These are phyloP conservation scores for Artemisia tridentata DNA, from an alignment of 129 eudicot genomes.

Conservation along the genomic window DNA sequence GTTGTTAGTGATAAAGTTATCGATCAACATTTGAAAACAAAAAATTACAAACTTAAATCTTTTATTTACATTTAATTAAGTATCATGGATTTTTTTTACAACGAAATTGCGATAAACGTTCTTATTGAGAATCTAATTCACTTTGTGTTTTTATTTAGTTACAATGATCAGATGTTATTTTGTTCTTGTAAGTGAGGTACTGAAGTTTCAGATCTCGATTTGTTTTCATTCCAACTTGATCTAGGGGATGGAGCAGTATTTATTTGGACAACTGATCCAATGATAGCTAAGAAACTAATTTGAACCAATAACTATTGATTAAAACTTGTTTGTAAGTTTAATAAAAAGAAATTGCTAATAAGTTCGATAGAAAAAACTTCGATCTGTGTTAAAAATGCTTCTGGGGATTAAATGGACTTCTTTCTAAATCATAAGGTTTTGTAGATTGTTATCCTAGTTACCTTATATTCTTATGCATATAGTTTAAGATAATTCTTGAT, in stretches of 20 bases:
- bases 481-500: background rate
- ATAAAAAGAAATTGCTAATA: background rate
- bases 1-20: background rate
- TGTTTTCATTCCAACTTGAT: background rate
- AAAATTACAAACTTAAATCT: background rate
- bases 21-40: background rate
- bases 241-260: background rate
- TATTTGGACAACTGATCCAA: background rate
- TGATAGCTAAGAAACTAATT: background rate
- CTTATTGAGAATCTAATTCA: slow-evolving; percentile 3
- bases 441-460: background rate
- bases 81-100: too few relatives aligned
- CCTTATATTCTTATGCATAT: background rate
- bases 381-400: too few relatives aligned
- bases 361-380: too few relatives aligned
- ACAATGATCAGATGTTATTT: background rate
- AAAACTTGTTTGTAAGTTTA: background rate
- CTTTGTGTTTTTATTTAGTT: slow-evolving; percentile 13
- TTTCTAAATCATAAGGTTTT: background rate
- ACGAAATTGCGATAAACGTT: background rate
- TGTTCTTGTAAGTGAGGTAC: background rate
- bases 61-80: too few relatives aligned
- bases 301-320: background rate
- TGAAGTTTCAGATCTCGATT: background rate
- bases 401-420: background rate